Conservation (phyloP, 179 eudicot species). For the Heliamphora pulchella region DNA sequence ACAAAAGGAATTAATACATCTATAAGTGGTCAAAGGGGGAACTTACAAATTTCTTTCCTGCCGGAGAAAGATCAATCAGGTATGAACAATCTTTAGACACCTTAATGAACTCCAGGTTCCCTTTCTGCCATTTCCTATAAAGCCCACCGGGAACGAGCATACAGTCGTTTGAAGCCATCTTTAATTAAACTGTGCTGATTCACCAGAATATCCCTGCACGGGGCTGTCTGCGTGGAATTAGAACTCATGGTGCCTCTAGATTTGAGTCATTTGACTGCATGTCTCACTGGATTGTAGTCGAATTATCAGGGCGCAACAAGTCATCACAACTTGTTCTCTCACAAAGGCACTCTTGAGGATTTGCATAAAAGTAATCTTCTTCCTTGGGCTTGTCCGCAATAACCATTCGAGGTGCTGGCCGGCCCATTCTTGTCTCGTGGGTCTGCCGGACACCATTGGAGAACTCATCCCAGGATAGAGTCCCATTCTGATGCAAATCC, state of each 20-base stretch:
- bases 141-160: background rate
- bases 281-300: slow-evolving; percentile 22
- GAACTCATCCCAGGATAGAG: slow-evolving; percentile 68
- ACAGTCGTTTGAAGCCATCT: slow-evolving; percentile 7
- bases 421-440: slow-evolving; percentile 69
- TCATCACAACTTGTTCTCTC: slow-evolving; percentile 43
- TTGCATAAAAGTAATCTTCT: slow-evolving; percentile 91
- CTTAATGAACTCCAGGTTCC: background rate
- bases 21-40: slow-evolving; percentile 8
- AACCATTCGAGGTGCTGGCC: slow-evolving; percentile 53
- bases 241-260: slow-evolving; percentile 9
- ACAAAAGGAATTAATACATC: slow-evolving; percentile 32
- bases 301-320: slow-evolving; percentile 30
- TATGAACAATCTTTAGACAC: slow-evolving; percentile 8
- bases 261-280: background rate
- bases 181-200: slow-evolving; percentile 9
- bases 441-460: slow-evolving; percentile 39
- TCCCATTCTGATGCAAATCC: slow-evolving; percentile 69
- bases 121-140: background rate
- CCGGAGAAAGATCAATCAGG: slow-evolving; percentile 14
- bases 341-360: slow-evolving; percentile 90
- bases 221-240: background rate
- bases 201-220: background rate
- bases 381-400: slow-evolving; percentile 86
- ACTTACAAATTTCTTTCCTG: background rate